Evolutionary conservation across 1,139 yeast genomes (phyloP).

Genomic region (Taphrina populina): DNA sequence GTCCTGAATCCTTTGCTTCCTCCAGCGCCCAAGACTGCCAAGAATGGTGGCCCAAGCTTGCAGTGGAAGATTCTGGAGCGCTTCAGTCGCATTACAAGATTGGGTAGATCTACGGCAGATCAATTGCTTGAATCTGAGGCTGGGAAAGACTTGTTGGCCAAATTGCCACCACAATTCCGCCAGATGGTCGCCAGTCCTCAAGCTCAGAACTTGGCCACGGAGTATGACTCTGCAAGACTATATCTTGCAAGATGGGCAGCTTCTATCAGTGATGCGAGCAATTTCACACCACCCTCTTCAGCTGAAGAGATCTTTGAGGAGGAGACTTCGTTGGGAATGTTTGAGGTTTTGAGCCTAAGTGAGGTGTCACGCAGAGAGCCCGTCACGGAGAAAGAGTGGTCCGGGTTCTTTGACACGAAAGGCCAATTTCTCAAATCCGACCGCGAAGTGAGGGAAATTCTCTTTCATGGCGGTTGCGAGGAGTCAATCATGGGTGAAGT

Average conservation of each 20-base stretch:
- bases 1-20: slow-evolving; percentile 47
- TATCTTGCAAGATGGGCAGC: slow-evolving; percentile 97
- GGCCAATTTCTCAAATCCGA: slow-evolving; percentile 74
- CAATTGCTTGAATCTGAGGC: slow-evolving; percentile 32
- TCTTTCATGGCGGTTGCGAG: slow-evolving; percentile 71
- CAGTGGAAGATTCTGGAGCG: slow-evolving; percentile 85
- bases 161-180: slow-evolving; percentile 61
- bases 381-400: slow-evolving; percentile 75
- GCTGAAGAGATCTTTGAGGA: slow-evolving; percentile 56
- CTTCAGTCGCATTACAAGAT: slow-evolving; percentile 75
- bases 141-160: slow-evolving; percentile 54
- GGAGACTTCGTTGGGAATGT: slow-evolving; percentile 65
- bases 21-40: slow-evolving; percentile 31
- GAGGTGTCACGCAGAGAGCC: slow-evolving; percentile 67
- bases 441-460: slow-evolving; percentile 71
- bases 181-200: slow-evolving; percentile 72
- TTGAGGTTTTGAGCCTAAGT: slow-evolving; percentile 62
- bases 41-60: slow-evolving; percentile 32
- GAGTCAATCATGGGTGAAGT: slow-evolving; percentile 64
- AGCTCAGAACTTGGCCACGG: slow-evolving; percentile 76
- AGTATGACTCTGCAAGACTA: slow-evolving; percentile 86
- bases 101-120: slow-evolving; percentile 59
- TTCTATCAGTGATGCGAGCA: slow-evolving; percentile 68
- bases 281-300: slow-evolving; percentile 25
- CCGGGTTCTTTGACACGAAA: slow-evolving; percentile 69